phyloP scores from a whole-genome alignment of 805 yeast genomes.

The Debaryomyces castellii region DNA sequence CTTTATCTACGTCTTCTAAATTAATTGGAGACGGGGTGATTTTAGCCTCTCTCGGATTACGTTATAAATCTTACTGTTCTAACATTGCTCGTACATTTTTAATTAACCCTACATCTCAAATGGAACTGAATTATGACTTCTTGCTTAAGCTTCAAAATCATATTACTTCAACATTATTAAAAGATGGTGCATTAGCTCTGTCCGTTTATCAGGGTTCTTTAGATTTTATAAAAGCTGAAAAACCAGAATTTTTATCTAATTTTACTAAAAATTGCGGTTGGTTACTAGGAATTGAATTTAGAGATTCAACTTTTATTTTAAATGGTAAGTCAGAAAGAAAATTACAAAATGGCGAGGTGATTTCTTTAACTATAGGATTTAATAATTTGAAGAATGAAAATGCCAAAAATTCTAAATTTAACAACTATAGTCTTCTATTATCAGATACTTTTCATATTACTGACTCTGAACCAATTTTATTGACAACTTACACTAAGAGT shows the following conservation, averaged over 20 bases:
- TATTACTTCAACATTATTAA: constrained; percentile 53
- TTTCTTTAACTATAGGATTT: constrained; percentile 78
- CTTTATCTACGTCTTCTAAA: constrained; percentile 65
- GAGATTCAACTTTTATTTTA: constrained; percentile 74
- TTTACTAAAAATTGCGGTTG: constrained; percentile 85
- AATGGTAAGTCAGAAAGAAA: constrained; percentile 70
- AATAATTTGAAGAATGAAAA: constrained; percentile 53
- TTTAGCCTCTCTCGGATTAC: constrained; percentile 76
- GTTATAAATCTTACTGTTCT: constrained; percentile 88
- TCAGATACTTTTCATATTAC: constrained; percentile 80
- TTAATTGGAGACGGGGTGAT: constrained; percentile 74
- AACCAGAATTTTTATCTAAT: constrained; percentile 62
- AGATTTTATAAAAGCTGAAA: constrained; percentile 52
- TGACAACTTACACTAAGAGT: constrained; percentile 73
- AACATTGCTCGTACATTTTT: constrained; percentile 84
- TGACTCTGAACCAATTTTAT: constrained; percentile 55
- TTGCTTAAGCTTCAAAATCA: constrained; percentile 67
- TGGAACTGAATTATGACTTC: constrained; percentile 78
- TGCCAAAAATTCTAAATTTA: constrained; percentile 47
- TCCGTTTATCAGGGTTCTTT: constrained; percentile 64
- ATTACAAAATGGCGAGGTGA: constrained; percentile 69
- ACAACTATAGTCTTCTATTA: constrained; percentile 67
- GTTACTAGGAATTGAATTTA: constrained; percentile 84
- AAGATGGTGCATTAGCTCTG: constrained; percentile 66
- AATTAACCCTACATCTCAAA: constrained; percentile 81